Base-by-base conservation (phyloP, 306 rosid genomes). In the Quillaja saponaria region DNA sequence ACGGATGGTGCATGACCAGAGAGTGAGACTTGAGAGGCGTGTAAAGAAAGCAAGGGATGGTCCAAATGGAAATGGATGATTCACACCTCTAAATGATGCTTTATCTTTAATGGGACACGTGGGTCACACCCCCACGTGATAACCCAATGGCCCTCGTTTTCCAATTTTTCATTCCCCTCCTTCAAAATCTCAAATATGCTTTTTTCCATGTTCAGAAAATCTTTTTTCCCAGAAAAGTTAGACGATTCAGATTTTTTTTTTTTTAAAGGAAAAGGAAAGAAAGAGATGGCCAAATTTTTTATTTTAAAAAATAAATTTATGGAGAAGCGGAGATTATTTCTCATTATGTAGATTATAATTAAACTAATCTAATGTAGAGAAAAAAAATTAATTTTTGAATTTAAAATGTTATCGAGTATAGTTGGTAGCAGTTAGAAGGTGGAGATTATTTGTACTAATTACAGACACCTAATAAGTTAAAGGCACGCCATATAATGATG, bases 111-210 rank as follows among this genome's bases (percentile, higher is more conserved):
- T 81, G 62, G 76, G 67, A 78, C 87, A 51, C 18, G 80, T 73
- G 89, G 95, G 91, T 35, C 96, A 64, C 39, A 75, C 61, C 75
- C 87, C 90, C 90, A 85, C 97, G 96, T 91, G 96, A 80, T 71
- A 74, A n/a, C 80, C 82, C 87, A 77, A 71, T 82, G 87, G 79
- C 76, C 78, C 60, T 69, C 12, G 4, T 8, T 9, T 35, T 34
- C 1, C 1, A 1, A 13, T 2, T 17, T 10, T 3, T 3, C 0
- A 4, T 56, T 37, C 61, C 5, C 20, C 65, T 20, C 66, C 48
- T 76, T 69, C 85, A 64, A 76, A 53, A 80, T 82, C 91, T 80
- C 56, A 71, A n/a, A 66, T 73, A 64, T 78, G 74, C 77, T 78
- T 82, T 84, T 76, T 81, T 85, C 74, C 44, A 40, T 72, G 54